These are phyloP conservation scores for Oxyria digyna DNA, from an alignment of 148 eudicot genomes.

Conservation along the genomic window DNA sequence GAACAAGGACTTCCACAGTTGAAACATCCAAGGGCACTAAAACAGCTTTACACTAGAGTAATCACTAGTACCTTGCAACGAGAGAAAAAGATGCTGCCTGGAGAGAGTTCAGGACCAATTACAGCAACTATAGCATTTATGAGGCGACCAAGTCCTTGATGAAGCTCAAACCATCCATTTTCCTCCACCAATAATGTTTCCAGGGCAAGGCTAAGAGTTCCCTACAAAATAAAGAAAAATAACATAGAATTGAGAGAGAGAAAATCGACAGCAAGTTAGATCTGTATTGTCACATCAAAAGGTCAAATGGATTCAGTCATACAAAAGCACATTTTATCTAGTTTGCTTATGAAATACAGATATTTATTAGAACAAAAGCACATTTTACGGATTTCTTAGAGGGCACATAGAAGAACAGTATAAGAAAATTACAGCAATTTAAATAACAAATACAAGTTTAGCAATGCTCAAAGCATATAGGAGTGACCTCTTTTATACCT, in stretches of 20 bases:
- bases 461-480: background rate
- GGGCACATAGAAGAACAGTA: background rate
- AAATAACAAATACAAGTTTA: background rate
- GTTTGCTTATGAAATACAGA: background rate
- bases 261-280: background rate
- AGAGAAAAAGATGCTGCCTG: slow-evolving; percentile 95
- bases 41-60: background rate
- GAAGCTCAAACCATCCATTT: slow-evolving; percentile 89
- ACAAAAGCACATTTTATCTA: too few species aligned
- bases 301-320: background rate
- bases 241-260: background rate
- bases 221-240: slow-evolving; percentile 29
- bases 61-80: slow-evolving; percentile 74
- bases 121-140: slow-evolving; percentile 98
- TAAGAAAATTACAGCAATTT: background rate
- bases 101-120: slow-evolving; percentile 95
- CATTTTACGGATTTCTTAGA: background rate
- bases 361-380: background rate
- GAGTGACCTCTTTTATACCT: slow-evolving; percentile 31
- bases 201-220: slow-evolving; percentile 84
- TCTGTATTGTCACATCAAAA: background rate
- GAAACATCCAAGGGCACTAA: background rate
- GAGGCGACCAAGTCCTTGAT: slow-evolving; percentile 89
- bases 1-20: background rate
- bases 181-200: slow-evolving; percentile 86